Conservation (phyloP, 108 stramenopile genomes). For the Skeletonema costatum region DNA sequence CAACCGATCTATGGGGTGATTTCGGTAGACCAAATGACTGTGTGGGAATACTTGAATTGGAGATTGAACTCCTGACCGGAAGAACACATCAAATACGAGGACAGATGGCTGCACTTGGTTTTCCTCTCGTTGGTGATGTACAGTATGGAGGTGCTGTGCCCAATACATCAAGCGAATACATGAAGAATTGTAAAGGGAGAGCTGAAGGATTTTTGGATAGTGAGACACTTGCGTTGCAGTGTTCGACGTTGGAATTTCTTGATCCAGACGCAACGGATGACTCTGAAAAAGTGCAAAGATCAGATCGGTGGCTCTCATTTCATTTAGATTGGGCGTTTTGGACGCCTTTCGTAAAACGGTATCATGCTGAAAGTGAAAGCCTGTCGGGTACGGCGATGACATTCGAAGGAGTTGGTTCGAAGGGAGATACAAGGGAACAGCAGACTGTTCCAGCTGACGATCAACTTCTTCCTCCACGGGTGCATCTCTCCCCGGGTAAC, state of each 20-base stretch:
- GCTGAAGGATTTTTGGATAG: constrained; percentile 22
- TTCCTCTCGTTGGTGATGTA: constrained; percentile 83
- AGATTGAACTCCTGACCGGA: constrained; percentile 79
- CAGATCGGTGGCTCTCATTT: constrained; percentile 59
- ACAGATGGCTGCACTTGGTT: constrained; percentile 74
- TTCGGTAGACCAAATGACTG: constrained; percentile 52
- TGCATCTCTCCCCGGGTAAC: constrained; percentile 57
- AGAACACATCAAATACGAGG: constrained; percentile 92
- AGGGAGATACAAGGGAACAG: too few relatives aligned
- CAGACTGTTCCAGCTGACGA: too few relatives aligned
- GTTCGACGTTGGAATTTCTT: constrained; percentile 57
- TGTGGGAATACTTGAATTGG: constrained; percentile 67
- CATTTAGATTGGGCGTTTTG: constrained; percentile 68
- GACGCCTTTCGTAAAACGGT: constrained; percentile 53
- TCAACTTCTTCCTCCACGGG: constrained; percentile 49
- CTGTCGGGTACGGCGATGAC: neutral
- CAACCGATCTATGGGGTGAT: constrained; percentile 32
- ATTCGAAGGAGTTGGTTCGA: too few relatives aligned
- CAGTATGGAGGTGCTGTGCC: constrained; percentile 79
- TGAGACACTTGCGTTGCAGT: constrained; percentile 76
- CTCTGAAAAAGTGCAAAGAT: constrained; percentile 11
- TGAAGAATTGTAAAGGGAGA: neutral
- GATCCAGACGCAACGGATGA: constrained; percentile 13
- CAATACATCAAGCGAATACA: neutral
- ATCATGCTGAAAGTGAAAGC: constrained; percentile 18